A percentile compares a stretch with the other conserved stretches of the same genome.
These are phyloP conservation scores for Paramyrothecium roridum DNA, from an alignment of 2,329 filamentous ascomycete genomes.

Conservation along the genomic window DNA sequence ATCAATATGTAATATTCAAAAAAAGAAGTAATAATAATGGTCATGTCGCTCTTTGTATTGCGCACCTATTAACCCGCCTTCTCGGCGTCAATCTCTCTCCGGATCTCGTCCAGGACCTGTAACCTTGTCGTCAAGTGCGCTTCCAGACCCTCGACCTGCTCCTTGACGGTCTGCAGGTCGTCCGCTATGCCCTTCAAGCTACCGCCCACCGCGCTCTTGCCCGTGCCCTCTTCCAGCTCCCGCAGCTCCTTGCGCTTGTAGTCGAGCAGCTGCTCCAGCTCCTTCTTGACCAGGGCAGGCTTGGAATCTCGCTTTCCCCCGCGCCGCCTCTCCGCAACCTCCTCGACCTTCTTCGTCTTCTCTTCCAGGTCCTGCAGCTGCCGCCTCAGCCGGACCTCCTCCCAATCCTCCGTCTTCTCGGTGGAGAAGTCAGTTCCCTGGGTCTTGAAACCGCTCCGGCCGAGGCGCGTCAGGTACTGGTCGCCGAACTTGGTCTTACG, in stretches of 20 bases:
- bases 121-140: slow-evolving; percentile 74
- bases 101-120: slow-evolving; percentile 71
- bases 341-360: slow-evolving; percentile 81
- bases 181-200: slow-evolving; percentile 75
- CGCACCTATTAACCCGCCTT: slow-evolving; percentile 51
- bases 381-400: slow-evolving; percentile 92
- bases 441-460: slow-evolving; percentile 76
- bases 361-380: slow-evolving; percentile 86
- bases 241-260: slow-evolving; percentile 83
- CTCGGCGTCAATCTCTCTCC: slow-evolving; percentile 83
- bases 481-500: slow-evolving; percentile 97
- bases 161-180: slow-evolving; percentile 84
- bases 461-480: slow-evolving; percentile 88
- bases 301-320: slow-evolving; percentile 70
- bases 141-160: slow-evolving; percentile 91
- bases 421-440: slow-evolving; percentile 86
- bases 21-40: slow-evolving; percentile 7
- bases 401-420: slow-evolving; percentile 91
- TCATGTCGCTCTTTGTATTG: slow-evolving; percentile 2
- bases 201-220: slow-evolving; percentile 66
- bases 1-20: slow-evolving; percentile 6
- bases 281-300: slow-evolving; percentile 88
- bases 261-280: slow-evolving; percentile 89
- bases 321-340: slow-evolving; percentile 61
- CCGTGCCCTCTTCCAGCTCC: slow-evolving; percentile 70